Conservation (phyloP, 78 protist genomes). For the Trichosphaerium sp. region DNA sequence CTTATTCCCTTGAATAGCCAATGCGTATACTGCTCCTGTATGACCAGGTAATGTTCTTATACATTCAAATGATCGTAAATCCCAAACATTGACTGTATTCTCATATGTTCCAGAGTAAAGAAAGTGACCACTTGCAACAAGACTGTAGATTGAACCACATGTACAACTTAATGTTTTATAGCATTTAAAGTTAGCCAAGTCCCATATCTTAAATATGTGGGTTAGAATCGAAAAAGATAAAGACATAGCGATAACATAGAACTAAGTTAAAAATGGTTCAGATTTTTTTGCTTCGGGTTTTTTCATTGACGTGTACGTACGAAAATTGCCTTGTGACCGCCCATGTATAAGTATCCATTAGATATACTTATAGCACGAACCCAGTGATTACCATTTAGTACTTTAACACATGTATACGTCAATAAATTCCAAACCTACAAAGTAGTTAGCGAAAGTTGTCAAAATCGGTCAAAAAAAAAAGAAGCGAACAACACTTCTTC, state of each 20-base stretch:
- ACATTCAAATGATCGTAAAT: constrained; percentile 10
- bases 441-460: constrained; percentile 1
- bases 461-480: constrained; percentile 18
- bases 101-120: constrained; percentile 47
- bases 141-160: constrained; percentile 33
- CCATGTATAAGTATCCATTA: constrained; percentile 18
- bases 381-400: constrained; percentile 49
- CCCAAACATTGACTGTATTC: constrained; percentile 24
- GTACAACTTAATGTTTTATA: constrained; percentile 11
- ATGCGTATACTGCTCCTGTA: constrained; percentile 41
- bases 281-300: too few species aligned
- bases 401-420: constrained; percentile 1
- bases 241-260: too few species aligned
- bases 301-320: too few species aligned
- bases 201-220: constrained; percentile 8
- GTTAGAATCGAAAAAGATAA: background rate
- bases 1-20: constrained; percentile 13
- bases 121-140: constrained; percentile 10
- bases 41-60: constrained; percentile 33
- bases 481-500: constrained; percentile 16
- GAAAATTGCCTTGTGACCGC: constrained; percentile 24
- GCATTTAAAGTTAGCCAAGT: constrained; percentile 27
- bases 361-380: constrained; percentile 36
- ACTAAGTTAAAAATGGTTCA: too few species aligned
- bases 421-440: constrained; percentile 20